Evolutionary conservation across 1,284 basidiomycete species (phyloP).

Genomic region (Tilletia caries): DNA sequence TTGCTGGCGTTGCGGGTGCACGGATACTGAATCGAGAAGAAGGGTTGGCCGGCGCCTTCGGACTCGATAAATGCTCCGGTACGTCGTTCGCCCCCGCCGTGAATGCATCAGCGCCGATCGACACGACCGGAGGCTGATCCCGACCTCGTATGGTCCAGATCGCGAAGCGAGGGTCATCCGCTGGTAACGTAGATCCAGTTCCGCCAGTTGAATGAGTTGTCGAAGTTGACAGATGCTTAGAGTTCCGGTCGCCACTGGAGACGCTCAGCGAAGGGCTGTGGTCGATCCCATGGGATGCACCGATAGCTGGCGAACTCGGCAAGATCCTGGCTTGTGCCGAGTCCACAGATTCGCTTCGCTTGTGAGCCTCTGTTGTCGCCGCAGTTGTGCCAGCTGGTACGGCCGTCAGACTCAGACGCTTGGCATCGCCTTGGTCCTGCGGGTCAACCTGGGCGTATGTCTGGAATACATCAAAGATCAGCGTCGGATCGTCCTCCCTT

Average conservation of each 20-base stretch:
- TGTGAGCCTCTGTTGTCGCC: not conserved
- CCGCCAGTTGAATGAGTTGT: constrained; percentile 1
- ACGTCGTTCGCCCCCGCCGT: constrained; percentile 19
- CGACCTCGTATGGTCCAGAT: constrained; percentile 36
- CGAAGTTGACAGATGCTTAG: not conserved
- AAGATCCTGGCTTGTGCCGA: not conserved
- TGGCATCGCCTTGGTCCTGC: not conserved
- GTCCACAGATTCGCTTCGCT: not conserved
- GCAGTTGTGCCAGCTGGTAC: not conserved
- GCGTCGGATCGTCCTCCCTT: not conserved
- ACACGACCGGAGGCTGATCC: constrained; percentile 22
- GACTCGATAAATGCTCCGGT: not conserved
- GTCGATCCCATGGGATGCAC: too few species aligned
- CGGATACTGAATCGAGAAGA: not conserved
- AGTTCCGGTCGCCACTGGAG: not conserved
- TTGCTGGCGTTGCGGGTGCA: constrained; percentile 4
- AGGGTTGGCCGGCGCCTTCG: not conserved
- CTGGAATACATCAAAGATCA: constrained; percentile 13
- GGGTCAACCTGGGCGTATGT: not conserved
- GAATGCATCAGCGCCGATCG: constrained; percentile 20
- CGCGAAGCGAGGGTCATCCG: constrained; percentile 40
- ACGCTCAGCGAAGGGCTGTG: too few species aligned
- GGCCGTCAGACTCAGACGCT: constrained; percentile 10
- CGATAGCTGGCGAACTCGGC: too few species aligned
- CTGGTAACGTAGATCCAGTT: not conserved